Conservation (phyloP, 2,329 filamentous ascomycete species). For the Calonectria multiphialidica region DNA sequence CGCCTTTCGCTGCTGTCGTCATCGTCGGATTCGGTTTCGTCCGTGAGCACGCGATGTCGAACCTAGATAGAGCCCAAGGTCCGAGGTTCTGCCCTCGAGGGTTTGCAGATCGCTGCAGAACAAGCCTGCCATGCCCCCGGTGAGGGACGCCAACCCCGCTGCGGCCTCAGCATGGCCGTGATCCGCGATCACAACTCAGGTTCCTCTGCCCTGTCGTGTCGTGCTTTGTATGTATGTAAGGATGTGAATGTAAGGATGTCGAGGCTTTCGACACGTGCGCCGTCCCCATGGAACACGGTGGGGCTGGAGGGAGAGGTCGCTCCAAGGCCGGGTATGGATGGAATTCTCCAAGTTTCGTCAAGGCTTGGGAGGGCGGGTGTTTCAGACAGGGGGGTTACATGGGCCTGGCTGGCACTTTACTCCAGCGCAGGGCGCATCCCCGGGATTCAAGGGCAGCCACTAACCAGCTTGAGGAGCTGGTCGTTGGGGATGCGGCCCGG, state of each 20-base stretch:
- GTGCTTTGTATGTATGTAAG: neutral
- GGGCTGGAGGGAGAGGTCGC: neutral
- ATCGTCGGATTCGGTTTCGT: neutral
- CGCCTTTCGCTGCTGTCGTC: neutral
- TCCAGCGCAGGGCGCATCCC: neutral
- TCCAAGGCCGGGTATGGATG: neutral
- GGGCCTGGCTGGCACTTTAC: neutral
- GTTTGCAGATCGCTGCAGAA: neutral
- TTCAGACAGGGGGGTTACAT: conserved; percentile 1
- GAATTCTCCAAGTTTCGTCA: neutral
- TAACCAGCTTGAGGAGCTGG: conserved; percentile 18
- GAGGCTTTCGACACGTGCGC: neutral
- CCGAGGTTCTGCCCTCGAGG: neutral
- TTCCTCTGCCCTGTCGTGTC: neutral
- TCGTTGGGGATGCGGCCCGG: conserved; percentile 9
- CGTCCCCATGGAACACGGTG: neutral
- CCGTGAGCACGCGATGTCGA: neutral
- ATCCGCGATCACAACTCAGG: neutral
- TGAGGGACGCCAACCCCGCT: neutral
- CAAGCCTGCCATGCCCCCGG: neutral
- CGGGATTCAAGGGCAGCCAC: neutral
- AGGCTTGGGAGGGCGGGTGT: conserved; percentile 6
- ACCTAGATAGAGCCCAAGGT: neutral
- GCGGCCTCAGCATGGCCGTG: neutral
- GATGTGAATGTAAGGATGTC: neutral